These are phyloP conservation scores for Trichoderma sp. DNA, from an alignment of 2,329 filamentous ascomycete species.

Conservation along the genomic window DNA sequence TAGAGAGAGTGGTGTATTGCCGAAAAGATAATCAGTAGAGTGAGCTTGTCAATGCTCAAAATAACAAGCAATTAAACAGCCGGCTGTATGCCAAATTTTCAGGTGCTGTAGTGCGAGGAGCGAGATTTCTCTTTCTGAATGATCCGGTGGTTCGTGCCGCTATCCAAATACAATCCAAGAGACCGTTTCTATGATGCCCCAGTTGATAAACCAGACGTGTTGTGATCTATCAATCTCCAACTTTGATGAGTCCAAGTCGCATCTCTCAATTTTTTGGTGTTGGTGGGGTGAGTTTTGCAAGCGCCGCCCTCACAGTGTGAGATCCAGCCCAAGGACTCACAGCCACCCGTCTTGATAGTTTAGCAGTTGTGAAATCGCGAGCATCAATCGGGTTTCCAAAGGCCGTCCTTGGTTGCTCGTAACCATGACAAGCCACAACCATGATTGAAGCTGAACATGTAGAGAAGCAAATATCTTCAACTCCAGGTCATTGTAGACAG, in stretches of 20 bases:
- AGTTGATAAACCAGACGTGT: neutral
- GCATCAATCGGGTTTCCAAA: neutral
- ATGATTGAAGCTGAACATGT: neutral
- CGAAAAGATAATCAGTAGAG: neutral
- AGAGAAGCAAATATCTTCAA: neutral
- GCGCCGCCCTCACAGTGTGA: constrained; percentile 22
- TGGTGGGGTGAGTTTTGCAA: constrained; percentile 14
- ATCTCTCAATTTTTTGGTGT: constrained; percentile 14
- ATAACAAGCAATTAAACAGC: neutral
- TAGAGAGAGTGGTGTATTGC: neutral
- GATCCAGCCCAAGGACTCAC: neutral
- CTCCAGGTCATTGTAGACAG: neutral
- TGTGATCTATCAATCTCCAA: neutral
- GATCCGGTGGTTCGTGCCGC: neutral
- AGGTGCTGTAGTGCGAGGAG: neutral
- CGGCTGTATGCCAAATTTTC: neutral
- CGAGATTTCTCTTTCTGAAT: neutral
- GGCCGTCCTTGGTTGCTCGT: neutral
- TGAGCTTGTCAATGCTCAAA: neutral
- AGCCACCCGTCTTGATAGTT: neutral
- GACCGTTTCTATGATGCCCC: neutral
- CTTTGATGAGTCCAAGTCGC: neutral
- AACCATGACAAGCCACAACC: neutral
- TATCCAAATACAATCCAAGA: neutral
- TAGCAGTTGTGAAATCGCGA: neutral